These are phyloP conservation scores for Fomitiporia mediterranea DNA, from an alignment of 1,284 basidiomycete species.

Conservation along the genomic window DNA sequence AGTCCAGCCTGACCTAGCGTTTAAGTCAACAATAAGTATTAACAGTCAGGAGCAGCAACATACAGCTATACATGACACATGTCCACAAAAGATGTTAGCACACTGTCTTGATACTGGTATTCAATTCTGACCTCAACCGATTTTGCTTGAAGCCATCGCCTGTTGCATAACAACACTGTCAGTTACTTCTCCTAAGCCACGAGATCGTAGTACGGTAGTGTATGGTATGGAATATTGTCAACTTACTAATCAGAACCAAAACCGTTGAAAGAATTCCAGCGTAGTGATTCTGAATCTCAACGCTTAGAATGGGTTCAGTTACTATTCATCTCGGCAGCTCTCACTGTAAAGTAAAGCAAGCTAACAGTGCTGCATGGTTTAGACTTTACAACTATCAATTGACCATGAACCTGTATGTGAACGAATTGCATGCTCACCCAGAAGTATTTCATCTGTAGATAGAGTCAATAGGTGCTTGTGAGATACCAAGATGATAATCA, in stretches of 20 bases:
- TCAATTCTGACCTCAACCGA: neutral
- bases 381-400: neutral
- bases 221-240: neutral
- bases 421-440: neutral
- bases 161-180: neutral
- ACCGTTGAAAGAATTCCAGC: neutral
- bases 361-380: neutral
- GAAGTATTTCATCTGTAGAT: constrained; percentile 1
- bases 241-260: neutral
- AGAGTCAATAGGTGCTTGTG: neutral
- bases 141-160: neutral
- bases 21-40: neutral
- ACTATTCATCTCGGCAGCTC: neutral
- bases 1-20: too few species aligned
- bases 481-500: neutral
- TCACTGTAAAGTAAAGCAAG: neutral
- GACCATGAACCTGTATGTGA: too few species aligned
- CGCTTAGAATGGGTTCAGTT: neutral
- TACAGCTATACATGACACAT: neutral
- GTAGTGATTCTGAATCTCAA: neutral
- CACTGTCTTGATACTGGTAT: neutral
- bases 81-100: too few species aligned
- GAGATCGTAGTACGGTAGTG: neutral
- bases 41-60: neutral
- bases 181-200: neutral